Conservation (phyloP, 768 basidiomycete genomes). For the Macrolepiota dolichaula region DNA sequence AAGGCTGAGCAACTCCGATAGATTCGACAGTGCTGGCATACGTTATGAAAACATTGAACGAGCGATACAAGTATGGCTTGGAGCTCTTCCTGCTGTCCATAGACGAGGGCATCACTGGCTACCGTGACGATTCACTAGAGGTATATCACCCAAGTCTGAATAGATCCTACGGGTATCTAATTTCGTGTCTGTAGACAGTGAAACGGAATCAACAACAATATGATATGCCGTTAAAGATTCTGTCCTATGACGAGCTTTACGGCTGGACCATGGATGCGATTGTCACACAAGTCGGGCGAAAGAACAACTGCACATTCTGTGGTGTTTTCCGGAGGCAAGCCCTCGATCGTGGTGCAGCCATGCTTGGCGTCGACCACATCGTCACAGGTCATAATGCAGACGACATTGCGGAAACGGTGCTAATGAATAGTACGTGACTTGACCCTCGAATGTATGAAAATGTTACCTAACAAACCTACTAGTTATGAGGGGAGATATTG, state of each 20-base stretch:
- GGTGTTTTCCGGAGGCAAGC: slow-evolving; percentile 97
- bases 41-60: slow-evolving; percentile 94
- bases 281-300: slow-evolving; percentile 90
- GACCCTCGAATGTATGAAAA: background rate
- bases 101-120: slow-evolving; percentile 98
- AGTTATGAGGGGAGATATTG: slow-evolving; percentile 99
- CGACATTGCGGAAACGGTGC: slow-evolving; percentile 96
- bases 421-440: slow-evolving; percentile 87
- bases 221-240: slow-evolving; percentile 90
- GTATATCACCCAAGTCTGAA: slow-evolving; percentile 33
- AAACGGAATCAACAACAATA: slow-evolving; percentile 97
- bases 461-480: slow-evolving; percentile 11
- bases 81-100: slow-evolving; percentile 92
- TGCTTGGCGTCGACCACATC: slow-evolving; percentile 90
- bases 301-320: slow-evolving; percentile 99
- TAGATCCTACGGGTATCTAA: background rate
- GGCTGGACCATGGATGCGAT: slow-evolving; percentile 99
- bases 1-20: slow-evolving; percentile 27
- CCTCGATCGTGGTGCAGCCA: slow-evolving; percentile 88
- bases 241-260: slow-evolving; percentile 94
- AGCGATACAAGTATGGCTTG: slow-evolving; percentile 89
- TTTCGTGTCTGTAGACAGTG: slow-evolving; percentile 65
- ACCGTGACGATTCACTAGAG: slow-evolving; percentile 95
- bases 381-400: slow-evolving; percentile 99
- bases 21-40: slow-evolving; percentile 98